phyloP scores from a whole-genome alignment of 164 flowering plant genomes.

The Berberis thunbergii region DNA sequence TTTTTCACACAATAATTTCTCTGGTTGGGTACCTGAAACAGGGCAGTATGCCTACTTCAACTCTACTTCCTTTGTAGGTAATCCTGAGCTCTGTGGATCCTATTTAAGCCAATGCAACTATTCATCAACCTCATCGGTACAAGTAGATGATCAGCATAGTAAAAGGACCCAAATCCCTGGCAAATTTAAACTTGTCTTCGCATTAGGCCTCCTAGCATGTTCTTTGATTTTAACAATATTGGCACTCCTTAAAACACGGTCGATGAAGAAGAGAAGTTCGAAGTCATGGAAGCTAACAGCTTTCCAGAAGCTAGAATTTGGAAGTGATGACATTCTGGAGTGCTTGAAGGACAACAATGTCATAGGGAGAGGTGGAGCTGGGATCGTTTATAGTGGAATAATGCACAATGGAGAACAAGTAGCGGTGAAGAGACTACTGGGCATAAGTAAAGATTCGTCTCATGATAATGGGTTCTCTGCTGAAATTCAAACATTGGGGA shows the following conservation, averaged over 20 bases:
- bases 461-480: conserved; percentile 35
- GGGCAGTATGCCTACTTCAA: conserved; percentile 56
- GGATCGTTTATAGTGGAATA: conserved; percentile 56
- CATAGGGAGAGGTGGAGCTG: conserved; percentile 61
- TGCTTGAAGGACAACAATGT: conserved; percentile 50
- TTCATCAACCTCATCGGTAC: conserved; percentile 19
- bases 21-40: conserved; percentile 46
- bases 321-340: conserved; percentile 39
- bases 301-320: conserved; percentile 54
- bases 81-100: conserved; percentile 55
- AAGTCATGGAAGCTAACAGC: conserved; percentile 41
- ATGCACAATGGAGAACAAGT: conserved; percentile 49
- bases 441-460: conserved; percentile 18
- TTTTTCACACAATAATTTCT: conserved; percentile 61
- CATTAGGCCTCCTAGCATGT: background rate
- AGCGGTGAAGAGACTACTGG: conserved; percentile 61
- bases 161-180: background rate
- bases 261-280: background rate
- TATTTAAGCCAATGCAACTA: conserved; percentile 28
- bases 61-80: conserved; percentile 49
- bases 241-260: background rate
- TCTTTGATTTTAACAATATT: background rate
- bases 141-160: conserved; percentile 8
- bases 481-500: conserved; percentile 56
- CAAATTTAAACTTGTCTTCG: background rate